Base-by-base conservation (phyloP, 139 green algal genomes). In the Coelastrella sp. region DNA sequence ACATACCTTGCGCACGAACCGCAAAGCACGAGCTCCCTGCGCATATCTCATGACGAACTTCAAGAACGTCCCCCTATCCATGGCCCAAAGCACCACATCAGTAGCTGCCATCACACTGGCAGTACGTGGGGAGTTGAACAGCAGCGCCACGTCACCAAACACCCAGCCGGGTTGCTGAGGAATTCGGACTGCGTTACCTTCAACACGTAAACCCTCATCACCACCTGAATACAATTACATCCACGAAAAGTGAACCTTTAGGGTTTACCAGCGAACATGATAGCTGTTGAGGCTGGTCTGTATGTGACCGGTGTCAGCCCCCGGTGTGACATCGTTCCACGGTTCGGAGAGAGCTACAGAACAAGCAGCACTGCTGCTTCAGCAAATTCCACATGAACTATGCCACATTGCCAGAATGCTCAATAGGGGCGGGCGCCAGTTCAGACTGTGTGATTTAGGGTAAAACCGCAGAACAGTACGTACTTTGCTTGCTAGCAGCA, bases 131-230 rank as follows among this genome's bases (percentile, higher is more conserved):
- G 92, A 95, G 76, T 96, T 92, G 92, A 98, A 98, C 58, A 98
- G 93, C 68, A 98, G 92, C 5, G 96, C 92, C 7, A 97, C 91
- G 73, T 97, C 95, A 22, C 96, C 96, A 94, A 98, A 97, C 57
- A 97, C 93, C 94, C 94, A 97, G 56, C 96, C 96, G 3, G 94
- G 92, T 20, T 92, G 92, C 92, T 97, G 94, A 6, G 88, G 81
- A 86, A 97, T 96, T 71, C 92, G 90, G 64, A 96, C 90, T 0
- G 91, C 92, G 75, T 95, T 91, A 14, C 93, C 93, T 32, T 95
- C 93, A 56, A 95, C 91, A 32, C 93, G 86, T 4, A 78, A 10
- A 10, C 32, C 23, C 32, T 77, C 82, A 47, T 79, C 65, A 19
- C 6, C 65, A 47, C n/a, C 61, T 86, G 80, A n/a, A 13, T 1